A percentile compares a stretch with the other conserved stretches of the same genome.
phyloP scores from a whole-genome alignment of 352 stramenopile genomes.

The Pythium oligandrum region DNA sequence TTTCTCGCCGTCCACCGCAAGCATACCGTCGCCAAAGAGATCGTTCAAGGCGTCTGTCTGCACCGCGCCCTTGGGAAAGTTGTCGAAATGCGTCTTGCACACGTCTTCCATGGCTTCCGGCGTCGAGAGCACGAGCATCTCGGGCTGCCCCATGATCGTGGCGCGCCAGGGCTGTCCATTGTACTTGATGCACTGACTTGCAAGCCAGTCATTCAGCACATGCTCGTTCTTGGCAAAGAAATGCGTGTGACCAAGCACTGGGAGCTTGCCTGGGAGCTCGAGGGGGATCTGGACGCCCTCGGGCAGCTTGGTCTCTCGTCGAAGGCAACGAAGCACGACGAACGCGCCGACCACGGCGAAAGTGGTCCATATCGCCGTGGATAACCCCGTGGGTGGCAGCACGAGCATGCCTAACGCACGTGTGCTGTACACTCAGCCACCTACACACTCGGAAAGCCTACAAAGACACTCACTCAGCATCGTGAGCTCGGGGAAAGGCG shows the following conservation, averaged over 20 bases:
- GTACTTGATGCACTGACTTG: conserved; percentile 19
- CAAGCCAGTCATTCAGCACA: conserved; percentile 31
- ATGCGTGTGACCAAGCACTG: conserved; percentile 19
- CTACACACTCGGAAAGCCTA: too few relatives aligned
- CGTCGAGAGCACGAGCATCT: conserved; percentile 26
- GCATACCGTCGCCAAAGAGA: conserved; percentile 42
- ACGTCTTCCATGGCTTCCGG: conserved; percentile 32
- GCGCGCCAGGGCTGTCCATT: conserved; percentile 24
- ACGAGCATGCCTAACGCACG: too few relatives aligned
- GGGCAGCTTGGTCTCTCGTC: too few relatives aligned
- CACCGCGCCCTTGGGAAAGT: conserved; percentile 50
- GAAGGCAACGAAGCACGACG: too few relatives aligned
- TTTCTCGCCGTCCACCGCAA: conserved; percentile 19
- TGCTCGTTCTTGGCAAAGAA: conserved; percentile 21
- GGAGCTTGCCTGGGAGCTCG: conserved; percentile 16
- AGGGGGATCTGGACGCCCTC: not conserved
- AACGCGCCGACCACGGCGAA: too few relatives aligned
- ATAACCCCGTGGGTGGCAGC: too few relatives aligned
- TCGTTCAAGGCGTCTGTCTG: conserved; percentile 26
- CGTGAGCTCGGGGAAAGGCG: too few relatives aligned
- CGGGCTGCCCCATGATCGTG: conserved; percentile 23
- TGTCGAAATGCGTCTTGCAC: conserved; percentile 54
- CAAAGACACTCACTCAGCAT: too few relatives aligned
- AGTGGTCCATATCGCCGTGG: too few relatives aligned
- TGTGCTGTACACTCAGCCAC: too few relatives aligned